A percentile compares a stretch with the other conserved stretches of the same genome.
Evolutionary conservation across 371 early-diverging fungal genomes (phyloP).

Genomic region (Gilbertella persicaria): DNA sequence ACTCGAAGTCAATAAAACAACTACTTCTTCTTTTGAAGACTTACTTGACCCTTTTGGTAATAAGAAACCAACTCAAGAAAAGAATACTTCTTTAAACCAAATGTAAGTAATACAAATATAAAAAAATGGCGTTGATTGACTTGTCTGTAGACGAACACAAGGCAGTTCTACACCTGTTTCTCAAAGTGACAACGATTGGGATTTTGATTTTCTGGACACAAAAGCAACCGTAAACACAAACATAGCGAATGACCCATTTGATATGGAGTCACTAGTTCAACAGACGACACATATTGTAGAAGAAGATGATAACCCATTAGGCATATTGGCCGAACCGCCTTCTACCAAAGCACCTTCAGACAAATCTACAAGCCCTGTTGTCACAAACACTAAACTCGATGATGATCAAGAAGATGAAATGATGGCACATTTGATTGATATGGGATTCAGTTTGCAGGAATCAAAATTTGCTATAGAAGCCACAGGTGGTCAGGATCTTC

Average conservation of each 20-base stretch:
- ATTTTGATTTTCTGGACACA: slow-evolving; percentile 54
- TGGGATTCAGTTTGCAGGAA: slow-evolving; percentile 73
- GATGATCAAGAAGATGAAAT: slow-evolving; percentile 18
- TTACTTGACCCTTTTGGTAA: slow-evolving; percentile 39
- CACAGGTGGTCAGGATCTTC: slow-evolving; percentile 60
- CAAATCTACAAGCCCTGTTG: not conserved
- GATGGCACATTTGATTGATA: slow-evolving; percentile 70
- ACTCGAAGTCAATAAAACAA: slow-evolving; percentile 1
- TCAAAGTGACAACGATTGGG: slow-evolving; percentile 44
- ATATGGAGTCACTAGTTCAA: slow-evolving; percentile 27
- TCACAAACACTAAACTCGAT: not conserved
- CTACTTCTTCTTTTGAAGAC: slow-evolving; percentile 27
- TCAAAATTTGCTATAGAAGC: slow-evolving; percentile 70
- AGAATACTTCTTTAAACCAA: slow-evolving; percentile 40
- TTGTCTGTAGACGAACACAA: slow-evolving; percentile 21
- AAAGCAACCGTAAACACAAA: slow-evolving; percentile 11
- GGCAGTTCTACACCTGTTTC: slow-evolving; percentile 20
- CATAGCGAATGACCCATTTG: slow-evolving; percentile 41
- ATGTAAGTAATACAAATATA: slow-evolving; percentile 56
- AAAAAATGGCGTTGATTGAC: no score
- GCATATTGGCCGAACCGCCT: slow-evolving; percentile 38
- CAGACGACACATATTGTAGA: slow-evolving; percentile 1
- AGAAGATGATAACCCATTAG: slow-evolving; percentile 48
- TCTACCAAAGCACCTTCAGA: not conserved
- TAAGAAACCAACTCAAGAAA: slow-evolving; percentile 16